Evolutionary conservation across 108 stramenopile species (phyloP).

Genomic region (Nitzschia putrida): DNA sequence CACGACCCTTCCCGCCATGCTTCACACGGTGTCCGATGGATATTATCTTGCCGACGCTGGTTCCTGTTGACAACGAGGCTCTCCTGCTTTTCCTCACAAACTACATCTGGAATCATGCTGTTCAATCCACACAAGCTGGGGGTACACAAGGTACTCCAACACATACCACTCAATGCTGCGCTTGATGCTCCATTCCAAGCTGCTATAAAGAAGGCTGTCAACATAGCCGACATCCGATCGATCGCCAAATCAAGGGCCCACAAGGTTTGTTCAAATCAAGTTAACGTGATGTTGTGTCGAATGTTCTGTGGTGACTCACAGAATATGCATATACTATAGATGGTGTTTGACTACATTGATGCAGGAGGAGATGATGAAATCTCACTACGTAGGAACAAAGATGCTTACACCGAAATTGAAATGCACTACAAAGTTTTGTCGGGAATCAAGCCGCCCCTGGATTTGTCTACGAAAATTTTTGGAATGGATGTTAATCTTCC

Average conservation of each 20-base stretch:
- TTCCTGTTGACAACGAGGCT: no score
- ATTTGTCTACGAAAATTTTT: conserved; percentile 75
- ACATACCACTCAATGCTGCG: conserved; percentile 63
- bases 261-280: conserved; percentile 52
- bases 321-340: conserved; percentile 17
- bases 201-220: conserved; percentile 63
- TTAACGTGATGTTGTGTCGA: neutral
- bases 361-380: conserved; percentile 83
- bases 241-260: conserved; percentile 68
- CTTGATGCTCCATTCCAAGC: conserved; percentile 68
- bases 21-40: no score
- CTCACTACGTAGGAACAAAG: conserved; percentile 64
- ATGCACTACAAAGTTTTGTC: conserved; percentile 77
- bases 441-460: conserved; percentile 79
- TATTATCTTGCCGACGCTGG: no score
- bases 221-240: conserved; percentile 73
- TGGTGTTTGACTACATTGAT: conserved; percentile 84
- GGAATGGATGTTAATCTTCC: conserved; percentile 72
- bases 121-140: conserved; percentile 70
- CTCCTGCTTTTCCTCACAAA: no score
- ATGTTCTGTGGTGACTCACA: neutral
- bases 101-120: conserved; percentile 8
- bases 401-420: conserved; percentile 75
- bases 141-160: conserved; percentile 64
- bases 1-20: no score